Percentiles rank a stretch among this genome's conserved stretches.
phyloP scores from a whole-genome alignment of 805 yeast genomes.

The Blastobotrys mokoenaii region DNA sequence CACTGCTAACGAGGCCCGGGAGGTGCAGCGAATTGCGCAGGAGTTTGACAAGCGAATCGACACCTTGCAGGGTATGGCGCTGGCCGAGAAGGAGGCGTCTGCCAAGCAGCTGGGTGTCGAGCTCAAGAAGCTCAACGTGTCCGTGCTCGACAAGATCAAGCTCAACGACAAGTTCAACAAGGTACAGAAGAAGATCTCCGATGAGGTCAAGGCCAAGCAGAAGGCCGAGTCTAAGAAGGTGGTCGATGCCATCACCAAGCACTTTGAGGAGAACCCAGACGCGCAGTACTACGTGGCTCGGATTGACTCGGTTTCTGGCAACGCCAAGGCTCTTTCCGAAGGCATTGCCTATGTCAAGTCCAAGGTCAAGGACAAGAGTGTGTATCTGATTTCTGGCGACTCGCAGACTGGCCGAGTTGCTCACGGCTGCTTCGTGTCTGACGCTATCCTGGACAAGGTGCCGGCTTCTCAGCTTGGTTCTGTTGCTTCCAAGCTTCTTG shows the following conservation, averaged over 20 bases:
- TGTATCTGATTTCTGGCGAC: conserved; percentile 72
- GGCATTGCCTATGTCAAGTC: conserved; percentile 79
- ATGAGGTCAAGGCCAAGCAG: conserved; percentile 78
- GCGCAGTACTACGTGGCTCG: conserved; percentile 57
- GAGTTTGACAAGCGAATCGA: conserved; percentile 59
- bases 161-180: conserved; percentile 65
- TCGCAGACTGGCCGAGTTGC: conserved; percentile 62
- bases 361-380: conserved; percentile 61
- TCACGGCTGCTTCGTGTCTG: conserved; percentile 86
- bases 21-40: conserved; percentile 75
- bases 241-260: conserved; percentile 63
- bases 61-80: conserved; percentile 52
- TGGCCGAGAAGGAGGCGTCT: conserved; percentile 67
- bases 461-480: conserved; percentile 64
- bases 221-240: conserved; percentile 82
- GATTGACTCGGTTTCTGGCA: conserved; percentile 57
- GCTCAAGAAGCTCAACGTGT: conserved; percentile 72
- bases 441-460: conserved; percentile 58
- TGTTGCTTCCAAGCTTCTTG: conserved; percentile 63
- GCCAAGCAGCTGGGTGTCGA: conserved; percentile 79
- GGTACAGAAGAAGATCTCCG: conserved; percentile 81
- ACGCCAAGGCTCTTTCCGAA: conserved; percentile 91
- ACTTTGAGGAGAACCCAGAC: conserved; percentile 49
- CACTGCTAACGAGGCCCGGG: conserved; percentile 83
- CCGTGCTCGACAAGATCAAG: conserved; percentile 70